phyloP scores from a whole-genome alignment of 257 asterid species.

The Craterostigma plantagineum region DNA sequence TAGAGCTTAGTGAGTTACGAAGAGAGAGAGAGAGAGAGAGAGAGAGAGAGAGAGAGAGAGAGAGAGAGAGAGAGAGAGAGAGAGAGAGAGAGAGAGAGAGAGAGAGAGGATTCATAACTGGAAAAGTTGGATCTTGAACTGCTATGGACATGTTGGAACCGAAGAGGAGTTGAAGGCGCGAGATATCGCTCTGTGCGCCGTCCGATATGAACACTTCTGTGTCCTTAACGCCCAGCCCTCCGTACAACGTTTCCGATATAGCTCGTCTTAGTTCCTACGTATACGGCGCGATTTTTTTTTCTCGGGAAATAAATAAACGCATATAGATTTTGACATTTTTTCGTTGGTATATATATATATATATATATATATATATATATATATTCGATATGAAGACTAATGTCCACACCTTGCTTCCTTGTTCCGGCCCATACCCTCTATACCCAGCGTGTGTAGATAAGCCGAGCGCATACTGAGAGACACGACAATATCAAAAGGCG shows the following conservation, averaged over 20 bases:
- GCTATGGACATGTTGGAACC: slow-evolving; percentile 86
- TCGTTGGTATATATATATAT: too few relatives aligned
- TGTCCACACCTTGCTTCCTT: slow-evolving; percentile 67
- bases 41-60: too few relatives aligned
- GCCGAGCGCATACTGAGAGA: slow-evolving; percentile 16
- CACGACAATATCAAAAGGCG: too few relatives aligned
- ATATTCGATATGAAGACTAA: not conserved
- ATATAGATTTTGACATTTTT: too few relatives aligned
- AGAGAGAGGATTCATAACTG: slow-evolving; percentile 39
- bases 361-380: too few relatives aligned
- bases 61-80: too few relatives aligned
- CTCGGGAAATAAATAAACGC: too few relatives aligned
- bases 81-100: too few relatives aligned
- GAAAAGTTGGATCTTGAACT: slow-evolving; percentile 97
- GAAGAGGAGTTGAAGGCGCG: slow-evolving; percentile 93
- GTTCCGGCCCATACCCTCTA: slow-evolving; percentile 95
- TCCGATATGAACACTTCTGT: slow-evolving; percentile 89
- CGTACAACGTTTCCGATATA: slow-evolving; percentile 68
- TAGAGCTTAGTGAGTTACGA: too few relatives aligned
- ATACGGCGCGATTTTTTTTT: not conserved
- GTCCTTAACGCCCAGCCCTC: slow-evolving; percentile 68
- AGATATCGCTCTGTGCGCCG: slow-evolving; percentile 98
- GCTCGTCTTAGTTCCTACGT: slow-evolving; percentile 81
- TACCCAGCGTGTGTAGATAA: slow-evolving; percentile 75
- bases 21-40: too few relatives aligned